phyloP scores from a whole-genome alignment of 495 filamentous ascomycete genomes.

The Aspergillus conjunctus region DNA sequence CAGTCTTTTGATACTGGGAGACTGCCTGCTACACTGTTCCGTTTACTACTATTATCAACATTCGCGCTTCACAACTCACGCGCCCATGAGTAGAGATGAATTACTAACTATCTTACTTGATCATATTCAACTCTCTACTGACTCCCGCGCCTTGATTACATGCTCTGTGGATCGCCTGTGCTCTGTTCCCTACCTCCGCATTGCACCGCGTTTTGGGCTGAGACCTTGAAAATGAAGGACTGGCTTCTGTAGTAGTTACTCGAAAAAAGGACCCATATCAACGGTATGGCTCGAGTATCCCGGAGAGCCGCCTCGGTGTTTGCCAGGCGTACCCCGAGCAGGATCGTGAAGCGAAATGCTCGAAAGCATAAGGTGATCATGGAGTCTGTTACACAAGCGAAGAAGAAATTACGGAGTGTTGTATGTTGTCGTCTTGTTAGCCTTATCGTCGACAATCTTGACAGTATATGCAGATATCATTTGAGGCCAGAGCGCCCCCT shows the following conservation, averaged over 20 bases:
- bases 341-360: slow-evolving; percentile 36
- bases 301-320: slow-evolving; percentile 37
- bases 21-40: neutral
- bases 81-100: slow-evolving; percentile 21
- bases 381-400: slow-evolving; percentile 59
- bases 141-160: neutral
- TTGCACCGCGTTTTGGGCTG: slow-evolving; percentile 14
- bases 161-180: neutral
- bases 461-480: slow-evolving; percentile 45
- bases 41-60: neutral
- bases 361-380: slow-evolving; percentile 61
- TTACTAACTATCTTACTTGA: slow-evolving; percentile 18
- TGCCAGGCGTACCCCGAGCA: slow-evolving; percentile 37
- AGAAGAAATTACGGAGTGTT: slow-evolving; percentile 59
- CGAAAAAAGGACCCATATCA: slow-evolving; percentile 24
- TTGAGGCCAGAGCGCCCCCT: slow-evolving; percentile 61
- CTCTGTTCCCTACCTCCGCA: neutral
- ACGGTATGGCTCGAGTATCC: slow-evolving; percentile 43
- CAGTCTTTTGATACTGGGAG: neutral
- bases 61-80: neutral
- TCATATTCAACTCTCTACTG: neutral
- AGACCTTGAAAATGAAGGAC: slow-evolving; percentile 21
- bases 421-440: slow-evolving; percentile 43
- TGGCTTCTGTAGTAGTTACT: slow-evolving; percentile 24
- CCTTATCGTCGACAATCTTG: slow-evolving; percentile 22